Evolutionary conservation across 208 protist species (phyloP).

Genomic region (Leishmania lainsoni): DNA sequence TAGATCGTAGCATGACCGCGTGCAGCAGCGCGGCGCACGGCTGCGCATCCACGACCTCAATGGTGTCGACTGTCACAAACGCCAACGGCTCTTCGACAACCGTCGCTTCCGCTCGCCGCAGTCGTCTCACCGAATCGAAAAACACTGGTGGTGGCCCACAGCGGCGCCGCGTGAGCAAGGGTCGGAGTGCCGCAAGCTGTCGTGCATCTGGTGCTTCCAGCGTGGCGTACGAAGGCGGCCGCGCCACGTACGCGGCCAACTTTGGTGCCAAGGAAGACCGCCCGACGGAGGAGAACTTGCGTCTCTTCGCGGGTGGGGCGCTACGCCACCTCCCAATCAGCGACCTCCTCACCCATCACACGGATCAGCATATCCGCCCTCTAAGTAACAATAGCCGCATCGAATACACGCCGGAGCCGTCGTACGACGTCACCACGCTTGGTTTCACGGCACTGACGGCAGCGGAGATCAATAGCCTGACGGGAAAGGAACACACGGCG

Average conservation of each 20-base stretch:
- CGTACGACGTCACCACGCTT: slow-evolving; percentile 56
- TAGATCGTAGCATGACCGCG: neutral
- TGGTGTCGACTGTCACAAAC: neutral
- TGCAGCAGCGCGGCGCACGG: neutral
- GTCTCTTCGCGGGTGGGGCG: slow-evolving; percentile 21
- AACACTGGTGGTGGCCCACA: slow-evolving; percentile 17
- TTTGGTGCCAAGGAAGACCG: slow-evolving; percentile 14
- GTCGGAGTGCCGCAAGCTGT: slow-evolving; percentile 10
- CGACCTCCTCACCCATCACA: slow-evolving; percentile 64
- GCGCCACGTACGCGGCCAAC: slow-evolving; percentile 17
- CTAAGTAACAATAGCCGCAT: slow-evolving; percentile 90
- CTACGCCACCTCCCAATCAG: slow-evolving; percentile 29
- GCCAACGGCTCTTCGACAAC: slow-evolving; percentile 8
- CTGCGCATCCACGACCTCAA: slow-evolving; percentile 7
- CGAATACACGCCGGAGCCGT: slow-evolving; percentile 77
- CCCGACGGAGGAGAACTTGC: slow-evolving; percentile 18
- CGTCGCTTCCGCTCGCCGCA: neutral
- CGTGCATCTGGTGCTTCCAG: neutral
- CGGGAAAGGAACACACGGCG: slow-evolving; percentile 31
- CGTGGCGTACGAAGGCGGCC: slow-evolving; percentile 18
- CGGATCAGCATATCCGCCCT: slow-evolving; percentile 88
- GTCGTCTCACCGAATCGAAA: neutral
- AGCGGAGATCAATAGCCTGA: slow-evolving; percentile 61
- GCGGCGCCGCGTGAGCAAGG: slow-evolving; percentile 30
- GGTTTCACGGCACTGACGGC: slow-evolving; percentile 64